Conservation (phyloP, 441 rosid species). For the Populus tomentosa region DNA sequence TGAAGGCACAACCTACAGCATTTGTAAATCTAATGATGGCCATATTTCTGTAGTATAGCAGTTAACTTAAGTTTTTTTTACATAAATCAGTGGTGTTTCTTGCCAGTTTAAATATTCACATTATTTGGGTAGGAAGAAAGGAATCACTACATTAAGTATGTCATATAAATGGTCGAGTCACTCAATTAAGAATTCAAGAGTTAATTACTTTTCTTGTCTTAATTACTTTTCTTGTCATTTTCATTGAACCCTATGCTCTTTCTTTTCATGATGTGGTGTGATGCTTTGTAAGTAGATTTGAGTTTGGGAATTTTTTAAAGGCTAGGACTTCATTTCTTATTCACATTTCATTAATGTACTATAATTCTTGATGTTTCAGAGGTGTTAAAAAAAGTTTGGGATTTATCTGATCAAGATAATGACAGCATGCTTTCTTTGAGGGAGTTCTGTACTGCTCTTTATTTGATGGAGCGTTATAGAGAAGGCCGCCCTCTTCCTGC, state of each 20-base stretch:
- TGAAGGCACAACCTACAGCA: neutral
- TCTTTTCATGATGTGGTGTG: neutral
- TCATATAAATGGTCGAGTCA: neutral
- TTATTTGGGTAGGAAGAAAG: neutral
- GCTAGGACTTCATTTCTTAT: constrained; percentile 4
- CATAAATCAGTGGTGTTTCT: neutral
- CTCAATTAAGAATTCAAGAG: neutral
- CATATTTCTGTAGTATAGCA: neutral
- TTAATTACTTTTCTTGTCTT: no score
- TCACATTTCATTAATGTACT: constrained; percentile 22
- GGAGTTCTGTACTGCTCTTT: constrained; percentile 93
- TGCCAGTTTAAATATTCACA: neutral
- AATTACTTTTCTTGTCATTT: neutral
- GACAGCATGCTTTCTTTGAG: constrained; percentile 96
- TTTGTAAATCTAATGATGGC: neutral
- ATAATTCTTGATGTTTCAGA: constrained; percentile 57
- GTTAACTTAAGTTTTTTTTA: neutral
- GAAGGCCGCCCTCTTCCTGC: constrained; percentile 90
- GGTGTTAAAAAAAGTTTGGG: constrained; percentile 93
- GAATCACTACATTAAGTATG: neutral
- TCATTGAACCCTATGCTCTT: neutral
- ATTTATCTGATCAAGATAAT: constrained; percentile 94
- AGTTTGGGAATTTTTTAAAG: constrained; percentile 1
- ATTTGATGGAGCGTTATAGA: constrained; percentile 90
- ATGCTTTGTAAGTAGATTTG: neutral